Percentiles rank a stretch among this genome's conserved stretches.
Evolutionary conservation across 2,329 filamentous ascomycete genomes (phyloP).

Genomic region (Fulvia fulva): DNA sequence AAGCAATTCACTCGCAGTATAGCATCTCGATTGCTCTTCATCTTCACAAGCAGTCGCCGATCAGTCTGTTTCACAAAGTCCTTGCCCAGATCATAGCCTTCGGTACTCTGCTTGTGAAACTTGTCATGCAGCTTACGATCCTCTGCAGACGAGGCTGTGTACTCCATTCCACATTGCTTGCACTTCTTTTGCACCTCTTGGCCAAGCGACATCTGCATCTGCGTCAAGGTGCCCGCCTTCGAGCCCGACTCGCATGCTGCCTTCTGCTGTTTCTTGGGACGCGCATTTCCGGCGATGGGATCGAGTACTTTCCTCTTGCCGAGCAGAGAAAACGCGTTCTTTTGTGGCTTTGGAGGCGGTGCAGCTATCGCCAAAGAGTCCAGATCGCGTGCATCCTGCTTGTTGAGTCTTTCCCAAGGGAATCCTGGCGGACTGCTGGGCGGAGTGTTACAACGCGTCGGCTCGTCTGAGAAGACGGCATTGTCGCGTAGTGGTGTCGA

Average conservation of each 20-base stretch:
- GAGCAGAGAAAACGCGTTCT: constrained; percentile 32
- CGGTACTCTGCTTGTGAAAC: constrained; percentile 59
- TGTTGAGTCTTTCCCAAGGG: constrained; percentile 31
- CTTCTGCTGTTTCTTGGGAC: constrained; percentile 25
- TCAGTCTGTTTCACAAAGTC: constrained; percentile 47
- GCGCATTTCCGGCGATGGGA: constrained; percentile 33
- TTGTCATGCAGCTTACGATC: constrained; percentile 61
- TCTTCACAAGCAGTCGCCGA: constrained; percentile 12
- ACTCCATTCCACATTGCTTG: constrained; percentile 62
- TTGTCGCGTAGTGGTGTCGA: constrained; percentile 21
- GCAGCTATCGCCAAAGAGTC: neutral
- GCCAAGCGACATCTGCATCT: constrained; percentile 60
- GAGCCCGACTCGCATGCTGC: constrained; percentile 30
- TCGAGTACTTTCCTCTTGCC: constrained; percentile 30
- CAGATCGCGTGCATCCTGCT: constrained; percentile 26
- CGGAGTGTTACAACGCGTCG: constrained; percentile 39
- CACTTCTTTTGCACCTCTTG: constrained; percentile 55
- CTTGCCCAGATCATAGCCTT: constrained; percentile 59
- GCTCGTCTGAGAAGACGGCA: constrained; percentile 25
- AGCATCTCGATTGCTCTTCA: constrained; percentile 39
- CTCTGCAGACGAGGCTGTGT: constrained; percentile 58
- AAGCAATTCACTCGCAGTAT: constrained; percentile 57
- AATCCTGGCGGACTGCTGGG: constrained; percentile 51
- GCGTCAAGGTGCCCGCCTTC: constrained; percentile 42
- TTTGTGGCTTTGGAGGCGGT: constrained; percentile 16